phyloP scores from a whole-genome alignment of 2,329 filamentous ascomycete species.

The Arachnomyces sp. region DNA sequence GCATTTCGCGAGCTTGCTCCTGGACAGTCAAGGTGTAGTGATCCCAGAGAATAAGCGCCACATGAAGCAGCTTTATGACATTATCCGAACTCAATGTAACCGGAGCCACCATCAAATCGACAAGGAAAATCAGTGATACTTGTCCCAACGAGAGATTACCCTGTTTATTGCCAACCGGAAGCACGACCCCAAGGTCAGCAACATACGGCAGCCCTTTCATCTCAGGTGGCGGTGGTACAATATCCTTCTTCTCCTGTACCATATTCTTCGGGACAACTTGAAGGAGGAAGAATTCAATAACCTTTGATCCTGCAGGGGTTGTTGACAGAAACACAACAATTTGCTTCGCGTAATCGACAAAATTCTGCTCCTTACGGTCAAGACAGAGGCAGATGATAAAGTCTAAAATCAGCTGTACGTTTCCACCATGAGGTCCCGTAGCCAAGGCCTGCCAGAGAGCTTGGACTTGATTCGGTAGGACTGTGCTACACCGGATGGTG shows the following conservation, averaged over 20 bases:
- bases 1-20: constrained; percentile 94
- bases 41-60: constrained; percentile 92
- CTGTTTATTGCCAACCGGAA: constrained; percentile 86
- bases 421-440: constrained; percentile 84
- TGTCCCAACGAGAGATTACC: constrained; percentile 78
- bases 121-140: constrained; percentile 82
- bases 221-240: constrained; percentile 62
- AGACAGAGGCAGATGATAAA: constrained; percentile 94
- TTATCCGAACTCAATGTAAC: constrained; percentile 71
- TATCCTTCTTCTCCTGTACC: constrained; percentile 78
- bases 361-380: constrained; percentile 92
- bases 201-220: constrained; percentile 74
- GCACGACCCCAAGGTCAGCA: constrained; percentile 69
- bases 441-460: constrained; percentile 95
- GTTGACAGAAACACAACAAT: constrained; percentile 94
- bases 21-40: constrained; percentile 93
- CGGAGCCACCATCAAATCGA: constrained; percentile 92
- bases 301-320: constrained; percentile 74
- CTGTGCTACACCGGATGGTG: constrained; percentile 82
- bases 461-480: constrained; percentile 92
- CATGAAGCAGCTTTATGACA: constrained; percentile 79
- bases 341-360: constrained; percentile 96
- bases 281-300: constrained; percentile 86
- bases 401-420: constrained; percentile 87
- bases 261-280: constrained; percentile 94